Conservation (phyloP, 2,329 filamentous ascomycete species). For the Colletotrichum filicis region DNA sequence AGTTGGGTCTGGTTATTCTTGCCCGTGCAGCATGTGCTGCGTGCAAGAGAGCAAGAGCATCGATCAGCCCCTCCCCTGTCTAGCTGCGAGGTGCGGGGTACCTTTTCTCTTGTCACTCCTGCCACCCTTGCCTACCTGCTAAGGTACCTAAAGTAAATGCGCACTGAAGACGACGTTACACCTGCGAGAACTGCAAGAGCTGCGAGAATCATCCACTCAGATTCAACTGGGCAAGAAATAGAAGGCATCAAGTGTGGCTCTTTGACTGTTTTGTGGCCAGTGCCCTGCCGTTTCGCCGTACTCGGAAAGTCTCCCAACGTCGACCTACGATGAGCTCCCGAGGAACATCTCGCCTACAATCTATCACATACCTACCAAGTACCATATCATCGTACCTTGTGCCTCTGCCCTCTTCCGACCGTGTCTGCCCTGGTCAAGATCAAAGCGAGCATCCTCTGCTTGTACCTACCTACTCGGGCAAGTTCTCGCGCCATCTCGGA, state of each 20-base stretch:
- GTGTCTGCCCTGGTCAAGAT: background rate
- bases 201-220: no score
- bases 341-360: background rate
- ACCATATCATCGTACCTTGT: background rate
- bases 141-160: background rate
- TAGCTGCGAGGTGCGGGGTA: constrained; percentile 28
- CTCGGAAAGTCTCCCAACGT: background rate
- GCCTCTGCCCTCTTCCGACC: background rate
- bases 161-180: background rate
- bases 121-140: background rate
- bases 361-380: background rate
- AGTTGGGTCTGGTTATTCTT: constrained; percentile 1
- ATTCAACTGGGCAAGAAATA: background rate
- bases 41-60: background rate
- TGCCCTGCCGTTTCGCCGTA: background rate
- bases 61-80: constrained; percentile 21
- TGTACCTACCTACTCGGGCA: constrained; percentile 5
- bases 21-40: background rate
- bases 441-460: background rate
- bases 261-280: background rate
- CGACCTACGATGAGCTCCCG: background rate
- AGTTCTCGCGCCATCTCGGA: background rate
- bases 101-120: background rate
- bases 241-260: background rate
- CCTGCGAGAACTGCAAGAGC: constrained; percentile 9